Base-by-base conservation (phyloP, 108 stramenopile genomes). In the Stephanodiscus minutulus region DNA sequence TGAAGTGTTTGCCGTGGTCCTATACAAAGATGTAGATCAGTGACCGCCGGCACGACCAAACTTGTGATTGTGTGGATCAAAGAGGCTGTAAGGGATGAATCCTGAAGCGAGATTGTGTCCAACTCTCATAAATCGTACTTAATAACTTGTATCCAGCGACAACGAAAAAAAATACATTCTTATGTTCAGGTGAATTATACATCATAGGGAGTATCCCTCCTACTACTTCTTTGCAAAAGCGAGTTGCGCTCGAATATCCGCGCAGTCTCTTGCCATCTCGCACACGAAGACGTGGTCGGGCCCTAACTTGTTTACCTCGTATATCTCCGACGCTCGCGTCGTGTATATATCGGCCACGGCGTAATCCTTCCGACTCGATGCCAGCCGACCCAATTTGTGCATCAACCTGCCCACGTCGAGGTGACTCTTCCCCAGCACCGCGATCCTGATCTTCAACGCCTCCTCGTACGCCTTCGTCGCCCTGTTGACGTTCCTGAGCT, bases 301-400 rank as follows among this genome's bases (percentile, higher is more conserved):
- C 27, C 65, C 64, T 49, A 94, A 66, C 33, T 86, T 85, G 64
- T 94, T 89, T 24, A 84, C 56, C 11, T 81, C 64, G 73, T 94
- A 94, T 37, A 94, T 82, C 37, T 86, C 72, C 1, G 85, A 48
- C 11, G 92, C 84, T 62, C 83, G 69, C 20, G 77, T 84, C 8
- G 87, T 72, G 54, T 75, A 87, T 1, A 82, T 72, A 37, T 84
- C 77, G 7, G 92, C 92, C 44, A 80, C 53, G 27, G 47, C 65
- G 66, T 81, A 91, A 33, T 90, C 88, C 15, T 76, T 55, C 9
- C 54, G 77, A 39, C 64, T 61, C 17, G 85, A 66, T 15, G 85
- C 71, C 27, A 94, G 53, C 64, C 88, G 82, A 1, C 91, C 94
- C 25, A 95, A 77, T 75, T 95, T 92, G 71, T 95, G 94, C 48